Evolutionary conservation across 2,329 filamentous ascomycete genomes (phyloP).

Genomic region (Annulohypoxylon truncatum): DNA sequence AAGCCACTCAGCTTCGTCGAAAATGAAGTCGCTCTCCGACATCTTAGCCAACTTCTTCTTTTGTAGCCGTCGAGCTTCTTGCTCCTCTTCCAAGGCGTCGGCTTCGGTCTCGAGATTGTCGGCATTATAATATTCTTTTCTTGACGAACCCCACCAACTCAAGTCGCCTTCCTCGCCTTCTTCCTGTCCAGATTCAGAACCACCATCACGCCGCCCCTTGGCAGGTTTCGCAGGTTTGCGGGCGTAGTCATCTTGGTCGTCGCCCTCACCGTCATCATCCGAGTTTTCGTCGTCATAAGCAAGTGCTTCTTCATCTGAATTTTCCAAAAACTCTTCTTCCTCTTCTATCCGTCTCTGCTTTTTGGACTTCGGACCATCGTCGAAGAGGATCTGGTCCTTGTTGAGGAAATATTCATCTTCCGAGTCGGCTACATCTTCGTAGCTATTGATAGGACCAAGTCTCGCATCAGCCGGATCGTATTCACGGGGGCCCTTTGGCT

Average conservation of each 20-base stretch:
- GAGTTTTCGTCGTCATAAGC: constrained; percentile 60
- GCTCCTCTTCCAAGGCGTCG: constrained; percentile 87
- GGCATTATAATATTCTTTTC: constrained; percentile 92
- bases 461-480: constrained; percentile 69
- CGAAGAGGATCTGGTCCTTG: constrained; percentile 85
- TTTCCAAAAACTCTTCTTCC: constrained; percentile 69
- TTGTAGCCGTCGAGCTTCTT: constrained; percentile 87
- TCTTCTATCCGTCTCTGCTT: constrained; percentile 77
- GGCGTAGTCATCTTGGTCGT: constrained; percentile 63
- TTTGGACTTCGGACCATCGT: constrained; percentile 83
- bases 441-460: constrained; percentile 70
- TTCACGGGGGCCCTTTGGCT: constrained; percentile 64
- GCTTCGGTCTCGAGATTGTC: constrained; percentile 66
- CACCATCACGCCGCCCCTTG: constrained; percentile 43
- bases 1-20: constrained; percentile 90
- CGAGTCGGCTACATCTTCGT: constrained; percentile 89
- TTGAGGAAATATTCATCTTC: constrained; percentile 94
- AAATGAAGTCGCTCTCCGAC: constrained; percentile 91
- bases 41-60: constrained; percentile 91
- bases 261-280: constrained; percentile 51
- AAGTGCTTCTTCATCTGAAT: constrained; percentile 72
- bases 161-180: constrained; percentile 66
- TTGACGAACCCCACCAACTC: constrained; percentile 87
- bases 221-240: constrained; percentile 41
- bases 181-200: constrained; percentile 56